These are phyloP conservation scores for Hysterium pulicare DNA, from an alignment of 2,329 filamentous ascomycete species.

Conservation along the genomic window DNA sequence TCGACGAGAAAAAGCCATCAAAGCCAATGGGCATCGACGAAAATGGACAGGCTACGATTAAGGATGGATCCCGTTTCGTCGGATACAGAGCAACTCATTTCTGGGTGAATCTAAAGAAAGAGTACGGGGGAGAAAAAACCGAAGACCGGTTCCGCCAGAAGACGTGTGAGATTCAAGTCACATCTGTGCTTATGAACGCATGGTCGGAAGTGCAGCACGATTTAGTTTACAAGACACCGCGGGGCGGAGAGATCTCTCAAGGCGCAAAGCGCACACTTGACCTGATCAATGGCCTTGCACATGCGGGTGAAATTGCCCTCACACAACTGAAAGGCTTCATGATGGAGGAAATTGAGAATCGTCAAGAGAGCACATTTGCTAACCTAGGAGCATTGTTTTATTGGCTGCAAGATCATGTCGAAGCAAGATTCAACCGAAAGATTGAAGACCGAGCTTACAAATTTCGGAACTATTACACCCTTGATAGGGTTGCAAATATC, in stretches of 20 bases:
- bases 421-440: too few species aligned
- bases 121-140: not conserved
- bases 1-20: not conserved
- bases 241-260: too few species aligned
- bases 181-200: conserved; percentile 15
- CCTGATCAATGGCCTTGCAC: not conserved
- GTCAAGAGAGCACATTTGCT: too few species aligned
- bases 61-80: not conserved
- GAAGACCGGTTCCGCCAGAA: not conserved
- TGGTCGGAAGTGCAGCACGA: conserved; percentile 25
- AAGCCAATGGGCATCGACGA: not conserved
- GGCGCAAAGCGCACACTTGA: too few species aligned
- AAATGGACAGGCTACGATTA: not conserved
- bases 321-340: too few species aligned
- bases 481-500: too few species aligned
- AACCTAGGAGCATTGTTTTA: too few species aligned
- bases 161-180: conserved; percentile 18
- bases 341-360: too few species aligned
- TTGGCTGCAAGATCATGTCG: too few species aligned
- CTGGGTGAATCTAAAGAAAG: not conserved
- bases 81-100: not conserved
- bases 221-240: conserved; percentile 21
- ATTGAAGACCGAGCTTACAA: too few species aligned
- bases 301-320: not conserved
- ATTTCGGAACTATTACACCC: too few species aligned